These are phyloP conservation scores for Verticillium dahliae DNA, from an alignment of 2,329 filamentous ascomycete species.

Conservation along the genomic window DNA sequence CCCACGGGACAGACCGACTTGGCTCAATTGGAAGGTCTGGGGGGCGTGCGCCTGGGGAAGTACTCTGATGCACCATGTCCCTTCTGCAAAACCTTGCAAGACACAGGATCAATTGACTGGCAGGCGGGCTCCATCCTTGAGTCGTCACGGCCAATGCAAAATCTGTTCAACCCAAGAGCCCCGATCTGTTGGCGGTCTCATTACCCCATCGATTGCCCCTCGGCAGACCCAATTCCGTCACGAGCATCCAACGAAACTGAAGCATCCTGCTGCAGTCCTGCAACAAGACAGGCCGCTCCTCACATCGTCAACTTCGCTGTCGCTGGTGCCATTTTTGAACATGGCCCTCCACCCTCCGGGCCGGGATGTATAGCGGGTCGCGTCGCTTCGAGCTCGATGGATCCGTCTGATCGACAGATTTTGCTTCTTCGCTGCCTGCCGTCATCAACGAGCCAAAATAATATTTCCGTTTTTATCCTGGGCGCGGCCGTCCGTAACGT, in stretches of 20 bases:
- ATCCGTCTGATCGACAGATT: neutral
- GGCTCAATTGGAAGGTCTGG: neutral
- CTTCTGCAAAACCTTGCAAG: neutral
- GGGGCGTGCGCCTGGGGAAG: neutral
- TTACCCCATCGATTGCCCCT: neutral
- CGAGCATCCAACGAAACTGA: neutral
- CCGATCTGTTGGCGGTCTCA: neutral
- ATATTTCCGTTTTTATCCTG: neutral
- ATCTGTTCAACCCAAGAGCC: neutral
- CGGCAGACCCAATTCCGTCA: neutral
- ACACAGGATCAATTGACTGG: neutral
- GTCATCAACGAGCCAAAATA: neutral
- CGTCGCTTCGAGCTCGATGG: neutral
- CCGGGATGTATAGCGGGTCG: neutral
- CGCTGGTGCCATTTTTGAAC: neutral
- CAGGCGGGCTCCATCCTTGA: neutral
- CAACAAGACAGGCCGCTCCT: neutral
- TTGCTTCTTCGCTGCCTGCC: neutral
- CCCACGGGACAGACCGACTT: slow-evolving; percentile 8
- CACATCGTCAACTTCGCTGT: neutral
- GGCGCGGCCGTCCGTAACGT: neutral
- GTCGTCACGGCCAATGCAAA: neutral
- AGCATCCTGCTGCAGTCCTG: neutral
- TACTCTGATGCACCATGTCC: neutral
- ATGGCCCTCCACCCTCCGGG: neutral